Base-by-base conservation (phyloP, 768 basidiomycete species). In the Macrolepiota albuminosa region DNA sequence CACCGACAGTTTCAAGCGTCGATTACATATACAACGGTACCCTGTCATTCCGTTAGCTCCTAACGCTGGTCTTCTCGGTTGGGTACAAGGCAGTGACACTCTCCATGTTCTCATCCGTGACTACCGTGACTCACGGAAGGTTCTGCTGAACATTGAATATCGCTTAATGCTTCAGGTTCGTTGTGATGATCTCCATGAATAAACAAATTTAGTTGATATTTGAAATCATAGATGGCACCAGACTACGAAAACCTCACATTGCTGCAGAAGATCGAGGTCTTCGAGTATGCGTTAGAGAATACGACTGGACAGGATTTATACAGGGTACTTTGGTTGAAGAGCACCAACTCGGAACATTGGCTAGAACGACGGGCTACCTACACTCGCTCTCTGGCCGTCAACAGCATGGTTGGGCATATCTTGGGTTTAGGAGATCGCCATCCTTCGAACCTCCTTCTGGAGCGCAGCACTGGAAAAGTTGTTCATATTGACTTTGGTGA, bases 321-420 rank as follows among this genome's bases (percentile, higher is more conserved):
- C 72, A 81, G 94, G 13, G 94, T 99, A 10, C 76, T 99, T 14
- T 99, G 97, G 97, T 80, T 99, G 63, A 97, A 95, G 79, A 94
- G 92, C 69, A 72, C 81, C 62, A 95, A 93, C 70, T 99, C 97
- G 2, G 97, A 98, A 67, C 93, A 97, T 66, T 99, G 97, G 97
- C 77, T 99, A 33, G 97, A 98, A 69, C 85, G 97, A 24, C 86
- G 97, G 49, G 93, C 95, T 18, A 95, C 93, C 0, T 98, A 98
- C 71, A 98, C 95, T 2, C 85, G 96, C 37, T 96, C 94, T 18
- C 84, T 99, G 33, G 96, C 93, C 5, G 91, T 97, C 58, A 98
- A 92, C 72, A 96, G 93, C 70, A 98, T 98, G 95, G 94, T 97
- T 63, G 97, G 97, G 8, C 94, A 99, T 74, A 98, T 99, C 61